Percentiles rank a stretch among this genome's conserved stretches.
Conservation (phyloP, 768 basidiomycete species). For the Pleurotus salmoneostramineus region DNA sequence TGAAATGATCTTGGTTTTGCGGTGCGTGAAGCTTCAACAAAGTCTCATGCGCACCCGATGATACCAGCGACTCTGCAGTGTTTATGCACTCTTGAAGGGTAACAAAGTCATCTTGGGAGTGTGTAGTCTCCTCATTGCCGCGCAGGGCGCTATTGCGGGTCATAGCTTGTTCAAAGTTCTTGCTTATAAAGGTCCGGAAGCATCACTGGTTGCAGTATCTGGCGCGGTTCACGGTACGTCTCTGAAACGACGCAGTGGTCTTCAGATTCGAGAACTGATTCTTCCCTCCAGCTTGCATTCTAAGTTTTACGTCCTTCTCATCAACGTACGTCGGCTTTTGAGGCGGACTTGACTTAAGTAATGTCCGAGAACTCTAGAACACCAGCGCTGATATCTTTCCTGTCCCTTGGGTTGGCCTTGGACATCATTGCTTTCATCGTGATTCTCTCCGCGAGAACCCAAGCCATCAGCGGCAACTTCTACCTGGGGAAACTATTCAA, state of each 20-base stretch:
- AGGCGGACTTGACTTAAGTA: too few species aligned
- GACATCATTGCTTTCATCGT: constrained; percentile 14
- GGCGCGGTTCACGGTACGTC: background rate
- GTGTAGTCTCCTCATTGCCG: constrained; percentile 1
- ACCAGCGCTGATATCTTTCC: constrained; percentile 9
- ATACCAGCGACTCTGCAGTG: background rate
- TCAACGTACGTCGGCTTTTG: background rate
- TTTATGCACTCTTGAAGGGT: constrained; percentile 7
- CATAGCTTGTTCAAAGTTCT: constrained; percentile 3
- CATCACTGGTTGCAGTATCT: too few species aligned
- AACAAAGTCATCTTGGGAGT: constrained; percentile 1
- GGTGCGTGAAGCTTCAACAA: constrained; percentile 1
- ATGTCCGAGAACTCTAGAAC: background rate
- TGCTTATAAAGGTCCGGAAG: too few species aligned
- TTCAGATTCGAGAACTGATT: constrained; percentile 2
- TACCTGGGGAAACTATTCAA: constrained; percentile 1
- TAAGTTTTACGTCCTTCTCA: background rate
- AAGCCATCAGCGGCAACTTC: background rate
- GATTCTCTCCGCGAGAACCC: constrained; percentile 5
- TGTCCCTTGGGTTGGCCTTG: constrained; percentile 15
- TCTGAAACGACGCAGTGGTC: background rate
- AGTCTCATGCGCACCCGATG: background rate
- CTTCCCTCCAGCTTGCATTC: background rate
- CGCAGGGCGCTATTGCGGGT: constrained; percentile 6
- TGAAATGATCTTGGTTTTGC: constrained; percentile 1